Conservation (phyloP, 768 basidiomycete genomes). For the Coprinopsis cinerea region DNA sequence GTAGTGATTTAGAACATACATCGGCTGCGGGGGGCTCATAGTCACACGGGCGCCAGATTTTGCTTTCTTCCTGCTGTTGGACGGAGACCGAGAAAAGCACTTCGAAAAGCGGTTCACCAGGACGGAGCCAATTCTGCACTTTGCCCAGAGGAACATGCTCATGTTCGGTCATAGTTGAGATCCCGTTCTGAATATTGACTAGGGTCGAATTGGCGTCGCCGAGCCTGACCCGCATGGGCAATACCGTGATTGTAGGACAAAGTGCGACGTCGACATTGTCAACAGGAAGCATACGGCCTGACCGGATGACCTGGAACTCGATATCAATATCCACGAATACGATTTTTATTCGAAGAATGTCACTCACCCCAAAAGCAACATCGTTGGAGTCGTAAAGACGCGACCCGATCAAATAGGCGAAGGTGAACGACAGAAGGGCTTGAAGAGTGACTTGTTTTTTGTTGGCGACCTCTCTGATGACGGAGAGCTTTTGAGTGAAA, state of each 20-base stretch:
- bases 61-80: slow-evolving; percentile 11
- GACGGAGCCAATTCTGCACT: slow-evolving; percentile 28
- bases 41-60: slow-evolving; percentile 22
- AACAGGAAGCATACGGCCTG: slow-evolving; percentile 27
- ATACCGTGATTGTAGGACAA: slow-evolving; percentile 26
- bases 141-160: slow-evolving; percentile 28
- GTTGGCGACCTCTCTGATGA: slow-evolving; percentile 20
- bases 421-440: slow-evolving; percentile 25
- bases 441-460: slow-evolving; percentile 26
- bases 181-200: slow-evolving; percentile 19
- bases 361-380: slow-evolving; percentile 28
- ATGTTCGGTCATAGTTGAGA: slow-evolving; percentile 24
- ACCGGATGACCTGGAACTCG: slow-evolving; percentile 25
- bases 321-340: neutral
- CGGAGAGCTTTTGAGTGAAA: slow-evolving; percentile 20
- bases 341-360: neutral
- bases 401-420: slow-evolving; percentile 21
- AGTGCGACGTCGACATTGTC: slow-evolving; percentile 22
- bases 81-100: slow-evolving; percentile 28
- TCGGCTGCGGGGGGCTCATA: slow-evolving; percentile 27
- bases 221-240: slow-evolving; percentile 25
- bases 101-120: slow-evolving; percentile 25
- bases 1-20: no score
- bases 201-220: slow-evolving; percentile 14
- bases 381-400: slow-evolving; percentile 22